Evolutionary conservation across 805 yeast species (phyloP).

Genomic region (Cyberlindnera meyerae): DNA sequence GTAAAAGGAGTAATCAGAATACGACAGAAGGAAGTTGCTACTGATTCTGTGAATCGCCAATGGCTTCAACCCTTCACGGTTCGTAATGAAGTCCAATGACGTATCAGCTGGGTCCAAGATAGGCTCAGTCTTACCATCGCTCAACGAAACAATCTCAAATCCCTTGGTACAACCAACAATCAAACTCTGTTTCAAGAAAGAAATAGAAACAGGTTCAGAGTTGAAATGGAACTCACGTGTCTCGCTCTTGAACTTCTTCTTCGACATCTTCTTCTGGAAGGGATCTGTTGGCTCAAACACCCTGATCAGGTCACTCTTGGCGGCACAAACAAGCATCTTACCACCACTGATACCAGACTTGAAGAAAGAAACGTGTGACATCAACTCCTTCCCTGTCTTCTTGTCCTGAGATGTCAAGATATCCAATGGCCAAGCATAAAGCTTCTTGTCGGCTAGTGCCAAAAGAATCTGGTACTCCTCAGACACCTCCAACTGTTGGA

Average conservation of each 20-base stretch:
- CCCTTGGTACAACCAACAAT: slow-evolving; percentile 97
- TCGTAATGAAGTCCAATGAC: slow-evolving; percentile 88
- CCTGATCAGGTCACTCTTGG: slow-evolving; percentile 74
- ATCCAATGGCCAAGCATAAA: slow-evolving; percentile 76
- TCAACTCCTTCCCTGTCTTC: slow-evolving; percentile 68
- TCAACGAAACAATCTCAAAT: slow-evolving; percentile 87
- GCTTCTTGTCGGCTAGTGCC: slow-evolving; percentile 74
- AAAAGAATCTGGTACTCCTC: slow-evolving; percentile 86
- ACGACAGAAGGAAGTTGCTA: slow-evolving; percentile 80
- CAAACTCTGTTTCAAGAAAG: slow-evolving; percentile 80
- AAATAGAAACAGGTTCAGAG: slow-evolving; percentile 87
- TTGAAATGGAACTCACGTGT: slow-evolving; percentile 73
- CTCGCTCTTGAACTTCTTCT: slow-evolving; percentile 65
- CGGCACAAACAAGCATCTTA: slow-evolving; percentile 82
- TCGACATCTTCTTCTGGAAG: slow-evolving; percentile 49
- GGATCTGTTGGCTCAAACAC: slow-evolving; percentile 90
- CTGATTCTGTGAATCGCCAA: slow-evolving; percentile 88
- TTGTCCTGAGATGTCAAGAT: slow-evolving; percentile 46
- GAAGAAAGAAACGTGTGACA: slow-evolving; percentile 86
- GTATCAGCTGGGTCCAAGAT: slow-evolving; percentile 98
- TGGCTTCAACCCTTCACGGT: slow-evolving; percentile 78
- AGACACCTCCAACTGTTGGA: slow-evolving; percentile 84
- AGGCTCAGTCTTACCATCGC: slow-evolving; percentile 80
- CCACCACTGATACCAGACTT: slow-evolving; percentile 92
- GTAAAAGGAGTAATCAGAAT: slow-evolving; percentile 90